Evolutionary conservation across 2,329 filamentous ascomycete species (phyloP).

Genomic region (Chalaropsis ovoidea): DNA sequence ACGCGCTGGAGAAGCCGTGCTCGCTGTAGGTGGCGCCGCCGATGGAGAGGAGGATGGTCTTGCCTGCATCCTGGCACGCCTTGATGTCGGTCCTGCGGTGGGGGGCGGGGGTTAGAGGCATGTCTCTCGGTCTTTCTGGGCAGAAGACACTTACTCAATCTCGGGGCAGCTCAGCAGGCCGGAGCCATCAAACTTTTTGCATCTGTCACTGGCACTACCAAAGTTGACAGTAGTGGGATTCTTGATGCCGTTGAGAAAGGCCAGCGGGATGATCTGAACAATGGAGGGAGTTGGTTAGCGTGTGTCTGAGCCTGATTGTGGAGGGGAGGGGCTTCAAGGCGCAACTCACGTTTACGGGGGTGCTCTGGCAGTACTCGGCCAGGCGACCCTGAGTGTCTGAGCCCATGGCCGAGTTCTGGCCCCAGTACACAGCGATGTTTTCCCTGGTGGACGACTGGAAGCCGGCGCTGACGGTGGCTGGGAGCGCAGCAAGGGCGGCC

Average conservation of each 20-base stretch:
- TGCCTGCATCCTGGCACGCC: conserved; percentile 36
- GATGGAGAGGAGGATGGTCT: conserved; percentile 39
- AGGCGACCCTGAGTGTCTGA: conserved; percentile 44
- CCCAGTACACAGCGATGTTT: conserved; percentile 60
- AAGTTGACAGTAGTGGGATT: conserved; percentile 51
- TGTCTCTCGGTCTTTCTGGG: not conserved
- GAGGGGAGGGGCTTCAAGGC: too few relatives aligned
- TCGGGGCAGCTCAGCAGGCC: conserved; percentile 51
- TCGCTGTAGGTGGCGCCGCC: conserved; percentile 39
- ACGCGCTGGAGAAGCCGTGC: conserved; percentile 42
- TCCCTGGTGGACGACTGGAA: conserved; percentile 36
- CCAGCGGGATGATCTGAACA: conserved; percentile 42
- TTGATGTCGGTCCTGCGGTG: conserved; percentile 35
- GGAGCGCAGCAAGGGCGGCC: conserved; percentile 26
- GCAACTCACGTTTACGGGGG: conserved; percentile 38
- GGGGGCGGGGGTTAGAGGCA: conserved; percentile 1
- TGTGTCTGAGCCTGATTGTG: conserved; percentile 23
- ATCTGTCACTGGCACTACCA: conserved; percentile 52
- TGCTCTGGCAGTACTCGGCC: conserved; percentile 47
- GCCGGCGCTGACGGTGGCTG: conserved; percentile 33
- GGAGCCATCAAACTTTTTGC: conserved; percentile 49
- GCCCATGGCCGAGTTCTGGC: conserved; percentile 36
- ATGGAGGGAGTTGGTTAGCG: not conserved
- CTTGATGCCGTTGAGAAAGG: conserved; percentile 51
- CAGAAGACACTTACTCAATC: conserved; percentile 44